Evolutionary conservation across 306 rosid genomes (phyloP).

Genomic region (Pterocarpus santalinus): DNA sequence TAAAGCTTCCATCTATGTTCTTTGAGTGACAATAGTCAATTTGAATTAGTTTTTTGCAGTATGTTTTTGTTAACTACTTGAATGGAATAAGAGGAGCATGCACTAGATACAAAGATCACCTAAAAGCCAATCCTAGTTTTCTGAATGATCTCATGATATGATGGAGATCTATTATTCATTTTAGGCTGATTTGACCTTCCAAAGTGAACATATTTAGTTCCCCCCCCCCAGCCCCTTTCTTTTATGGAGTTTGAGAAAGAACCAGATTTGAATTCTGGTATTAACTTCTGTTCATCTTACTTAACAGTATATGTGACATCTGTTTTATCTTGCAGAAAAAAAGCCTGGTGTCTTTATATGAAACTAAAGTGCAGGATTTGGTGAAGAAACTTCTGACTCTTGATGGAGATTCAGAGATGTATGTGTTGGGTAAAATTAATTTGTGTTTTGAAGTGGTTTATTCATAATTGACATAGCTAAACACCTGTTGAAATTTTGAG

Average conservation of each 20-base stretch:
- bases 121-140: conserved; percentile 26
- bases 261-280: conserved; percentile 32
- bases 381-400: conserved; percentile 76
- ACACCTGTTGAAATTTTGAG: conserved; percentile 16
- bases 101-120: neutral
- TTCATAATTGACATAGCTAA: conserved; percentile 19
- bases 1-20: neutral
- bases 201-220: conserved; percentile 13
- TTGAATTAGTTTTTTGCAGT: conserved; percentile 27
- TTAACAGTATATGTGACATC: conserved; percentile 43
- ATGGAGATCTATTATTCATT: conserved; percentile 2
- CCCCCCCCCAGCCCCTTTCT: neutral
- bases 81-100: conserved; percentile 2
- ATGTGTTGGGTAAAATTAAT: conserved; percentile 47
- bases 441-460: conserved; percentile 15
- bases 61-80: conserved; percentile 5
- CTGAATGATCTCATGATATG: conserved; percentile 26
- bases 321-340: conserved; percentile 76
- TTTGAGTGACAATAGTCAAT: conserved; percentile 2
- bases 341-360: conserved; percentile 70
- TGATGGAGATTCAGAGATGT: conserved; percentile 76
- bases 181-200: conserved; percentile 34
- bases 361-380: conserved; percentile 75
- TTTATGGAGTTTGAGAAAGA: conserved; percentile 31
- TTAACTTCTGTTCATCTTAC: conserved; percentile 32